These are phyloP conservation scores for Mucor racemosus DNA, from an alignment of 371 early-diverging fungal genomes.

Conservation along the genomic window DNA sequence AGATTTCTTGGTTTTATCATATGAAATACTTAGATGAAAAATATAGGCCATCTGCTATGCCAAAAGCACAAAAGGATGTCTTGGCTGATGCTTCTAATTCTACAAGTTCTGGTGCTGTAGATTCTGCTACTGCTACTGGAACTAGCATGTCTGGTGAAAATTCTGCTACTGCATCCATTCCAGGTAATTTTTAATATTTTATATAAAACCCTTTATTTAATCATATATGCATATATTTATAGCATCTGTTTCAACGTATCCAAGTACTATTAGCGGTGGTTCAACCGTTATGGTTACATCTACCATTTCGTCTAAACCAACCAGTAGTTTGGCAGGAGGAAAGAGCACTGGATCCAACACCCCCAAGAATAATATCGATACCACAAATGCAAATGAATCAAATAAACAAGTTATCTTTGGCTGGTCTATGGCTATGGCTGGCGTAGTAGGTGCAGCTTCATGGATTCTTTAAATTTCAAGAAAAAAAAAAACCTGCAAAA, in stretches of 20 bases:
- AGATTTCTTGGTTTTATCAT: background rate
- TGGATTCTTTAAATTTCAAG: background rate
- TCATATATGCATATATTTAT: background rate
- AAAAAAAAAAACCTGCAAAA: background rate
- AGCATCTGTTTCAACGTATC: background rate
- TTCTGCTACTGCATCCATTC: background rate
- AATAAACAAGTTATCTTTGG: background rate
- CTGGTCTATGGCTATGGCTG: slow-evolving; percentile 2
- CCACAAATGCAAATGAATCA: background rate
- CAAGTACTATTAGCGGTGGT: slow-evolving; percentile 8
- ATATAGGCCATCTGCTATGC: slow-evolving; percentile 19
- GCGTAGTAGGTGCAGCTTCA: background rate
- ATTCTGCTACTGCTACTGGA: background rate
- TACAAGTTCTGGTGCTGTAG: background rate
- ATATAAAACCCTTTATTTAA: background rate
- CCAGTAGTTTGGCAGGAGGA: background rate
- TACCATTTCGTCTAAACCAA: background rate
- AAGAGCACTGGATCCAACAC: background rate
- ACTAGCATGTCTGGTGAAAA: background rate
- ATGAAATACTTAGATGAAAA: background rate
- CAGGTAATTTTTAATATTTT: background rate
- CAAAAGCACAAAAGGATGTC: slow-evolving; percentile 1
- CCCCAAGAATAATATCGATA: background rate
- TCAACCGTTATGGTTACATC: slow-evolving; percentile 1
- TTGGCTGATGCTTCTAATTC: slow-evolving; percentile 6